Percentiles rank a stretch among this genome's conserved stretches.
phyloP scores from a whole-genome alignment of 2,329 filamentous ascomycete genomes.

The Lizonia empirigonia region DNA sequence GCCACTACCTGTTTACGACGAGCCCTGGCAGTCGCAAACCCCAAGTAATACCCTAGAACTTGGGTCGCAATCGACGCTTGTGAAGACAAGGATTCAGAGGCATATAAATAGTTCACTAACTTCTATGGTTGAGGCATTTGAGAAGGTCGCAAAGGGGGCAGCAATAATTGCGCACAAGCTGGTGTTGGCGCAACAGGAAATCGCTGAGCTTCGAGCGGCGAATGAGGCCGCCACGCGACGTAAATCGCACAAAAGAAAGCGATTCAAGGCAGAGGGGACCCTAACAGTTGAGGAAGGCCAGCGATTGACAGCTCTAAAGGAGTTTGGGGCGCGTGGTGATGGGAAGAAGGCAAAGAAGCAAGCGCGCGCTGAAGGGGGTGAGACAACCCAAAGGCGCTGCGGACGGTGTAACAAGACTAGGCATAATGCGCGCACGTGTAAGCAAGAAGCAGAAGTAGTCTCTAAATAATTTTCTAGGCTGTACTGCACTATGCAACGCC shows the following conservation, averaged over 20 bases:
- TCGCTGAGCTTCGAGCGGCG: no score
- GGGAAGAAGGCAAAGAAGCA: conserved; percentile 11
- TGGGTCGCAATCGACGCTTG: conserved; percentile 14
- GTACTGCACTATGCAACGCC: no score
- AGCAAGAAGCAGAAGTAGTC: no score
- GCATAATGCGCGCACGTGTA: not conserved
- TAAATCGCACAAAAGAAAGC: no score
- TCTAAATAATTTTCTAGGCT: no score
- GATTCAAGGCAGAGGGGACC: not conserved
- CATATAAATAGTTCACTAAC: no score
- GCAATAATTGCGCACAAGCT: no score
- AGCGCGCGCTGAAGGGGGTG: not conserved
- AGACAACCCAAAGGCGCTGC: not conserved
- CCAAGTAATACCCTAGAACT: conserved; percentile 21
- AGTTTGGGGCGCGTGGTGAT: conserved; percentile 16
- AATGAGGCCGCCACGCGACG: no score
- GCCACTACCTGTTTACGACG: conserved; percentile 12
- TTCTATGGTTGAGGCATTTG: no score
- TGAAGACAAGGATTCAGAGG: no score
- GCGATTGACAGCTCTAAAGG: conserved; percentile 11
- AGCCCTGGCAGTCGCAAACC: conserved; percentile 21
- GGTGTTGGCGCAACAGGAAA: no score
- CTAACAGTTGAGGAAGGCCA: conserved; percentile 2
- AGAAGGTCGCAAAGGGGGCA: no score
- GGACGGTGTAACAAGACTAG: not conserved